Evolutionary conservation across 129 eudicot species (phyloP).

Genomic region (Apium graveolens): DNA sequence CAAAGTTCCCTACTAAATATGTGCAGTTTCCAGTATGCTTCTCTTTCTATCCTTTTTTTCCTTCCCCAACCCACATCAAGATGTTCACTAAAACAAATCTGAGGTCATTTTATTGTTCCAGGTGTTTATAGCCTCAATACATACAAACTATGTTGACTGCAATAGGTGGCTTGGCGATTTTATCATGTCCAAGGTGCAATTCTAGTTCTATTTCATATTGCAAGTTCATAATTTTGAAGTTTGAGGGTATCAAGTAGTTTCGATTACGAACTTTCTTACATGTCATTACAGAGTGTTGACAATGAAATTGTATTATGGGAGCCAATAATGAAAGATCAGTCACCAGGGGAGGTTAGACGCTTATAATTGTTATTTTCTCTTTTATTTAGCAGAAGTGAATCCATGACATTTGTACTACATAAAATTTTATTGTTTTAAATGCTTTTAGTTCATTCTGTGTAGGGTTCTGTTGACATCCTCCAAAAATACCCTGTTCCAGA

Average conservation of each 20-base stretch:
- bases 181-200: constrained; percentile 76
- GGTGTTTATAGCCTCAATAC: constrained; percentile 82
- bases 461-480: constrained; percentile 95
- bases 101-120: constrained; percentile 22
- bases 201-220: constrained; percentile 10
- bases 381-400: background rate
- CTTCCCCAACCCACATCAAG: background rate
- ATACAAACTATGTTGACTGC: constrained; percentile 94
- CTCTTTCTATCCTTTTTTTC: background rate
- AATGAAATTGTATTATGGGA: constrained; percentile 95
- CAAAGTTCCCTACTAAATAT: constrained; percentile 95
- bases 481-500: constrained; percentile 97
- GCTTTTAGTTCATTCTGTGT: constrained; percentile 9
- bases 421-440: constrained; percentile 7
- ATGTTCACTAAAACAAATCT: constrained; percentile 11
- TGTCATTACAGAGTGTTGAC: constrained; percentile 72
- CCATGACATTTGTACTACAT: background rate
- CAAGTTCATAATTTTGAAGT: background rate
- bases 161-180: constrained; percentile 98
- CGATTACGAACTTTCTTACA: background rate
- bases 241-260: background rate
- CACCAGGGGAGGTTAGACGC: constrained; percentile 95
- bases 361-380: background rate
- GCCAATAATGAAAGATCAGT: constrained; percentile 95
- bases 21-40: constrained; percentile 93